Base-by-base conservation (phyloP, 169 alveolate species). In the Plasmodium cynomolgi region DNA sequence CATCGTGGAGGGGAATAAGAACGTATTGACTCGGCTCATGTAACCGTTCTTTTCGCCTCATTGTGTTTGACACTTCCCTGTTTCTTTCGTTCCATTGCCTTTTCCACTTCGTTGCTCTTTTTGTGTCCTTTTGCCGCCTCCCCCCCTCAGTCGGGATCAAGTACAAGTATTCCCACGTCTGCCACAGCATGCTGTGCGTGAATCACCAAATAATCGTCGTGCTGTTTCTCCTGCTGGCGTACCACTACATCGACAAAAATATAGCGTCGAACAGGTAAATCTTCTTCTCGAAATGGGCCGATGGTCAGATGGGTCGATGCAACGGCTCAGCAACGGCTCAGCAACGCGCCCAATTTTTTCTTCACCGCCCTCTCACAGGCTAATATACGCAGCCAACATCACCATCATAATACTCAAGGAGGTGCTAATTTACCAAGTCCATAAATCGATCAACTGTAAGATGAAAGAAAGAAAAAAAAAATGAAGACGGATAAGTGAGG, bases 201-300 rank as follows among this genome's bases (percentile, higher is more conserved):
- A 88, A 88, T 68, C 90, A 88, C 17, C 94, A 88, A 88, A 56
- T 88, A 33, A 88, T 62, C n/a, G 31, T 88, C 71, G 94, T 88
- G 17, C 75, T 88, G 3, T 80, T 88, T 88, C 83, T 79, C 34
- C 47, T 88, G 31, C n/a, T 88, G 26, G 39, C 94, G 13, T 88
- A 88, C 73, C 83, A 88, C 72, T 88, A 26, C 83, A 88, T 88
- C 34, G 90, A 80, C 72, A 77, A 88, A 79, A 88, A 88, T 20
- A 81, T 80, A 20, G 37, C 58, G 47, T 47, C 94, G 6, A 44
- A 88, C 31, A 81, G 74, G 94, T 88, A 88, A 39, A 26, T 34
- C 72, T 85, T 34, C 26, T 85, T 73, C 44, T 31, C 58, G 72
- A 9, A 88, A 88, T n/a, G 56, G n/a, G 41, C 29, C 2, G 31